Conservation (phyloP, 1,284 basidiomycete species). For the Hymenochaete sp. region DNA sequence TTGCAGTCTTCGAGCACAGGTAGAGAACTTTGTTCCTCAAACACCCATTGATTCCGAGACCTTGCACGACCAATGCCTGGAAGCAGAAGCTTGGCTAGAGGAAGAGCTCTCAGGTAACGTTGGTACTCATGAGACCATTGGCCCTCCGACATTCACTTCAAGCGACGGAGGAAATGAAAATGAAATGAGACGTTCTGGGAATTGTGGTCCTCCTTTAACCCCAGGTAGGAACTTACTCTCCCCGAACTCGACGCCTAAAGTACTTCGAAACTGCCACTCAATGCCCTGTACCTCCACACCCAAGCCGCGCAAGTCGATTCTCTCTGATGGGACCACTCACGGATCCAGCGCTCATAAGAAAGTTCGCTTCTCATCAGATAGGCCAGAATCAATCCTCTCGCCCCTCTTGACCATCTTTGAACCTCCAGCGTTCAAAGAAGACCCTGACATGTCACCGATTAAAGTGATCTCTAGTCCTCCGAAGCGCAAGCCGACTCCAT, state of each 20-base stretch:
- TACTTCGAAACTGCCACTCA: not conserved
- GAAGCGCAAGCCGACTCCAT: conserved; percentile 8
- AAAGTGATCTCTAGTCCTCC: no score
- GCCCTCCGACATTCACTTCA: no score
- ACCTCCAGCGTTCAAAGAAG: not conserved
- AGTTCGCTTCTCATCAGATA: conserved; percentile 13
- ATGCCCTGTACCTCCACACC: not conserved
- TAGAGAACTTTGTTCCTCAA: conserved; percentile 7
- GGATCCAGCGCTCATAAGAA: conserved; percentile 7
- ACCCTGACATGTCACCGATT: not conserved
- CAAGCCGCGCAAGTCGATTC: conserved; percentile 8
- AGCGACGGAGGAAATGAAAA: no score
- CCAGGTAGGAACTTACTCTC: not conserved
- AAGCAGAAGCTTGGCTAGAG: conserved; percentile 15
- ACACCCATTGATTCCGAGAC: not conserved
- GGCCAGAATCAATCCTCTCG: conserved; percentile 4
- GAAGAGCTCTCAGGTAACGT: no score
- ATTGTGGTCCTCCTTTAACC: no score
- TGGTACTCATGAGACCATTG: no score
- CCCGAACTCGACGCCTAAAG: conserved; percentile 4
- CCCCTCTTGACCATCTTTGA: not conserved
- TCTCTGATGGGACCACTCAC: conserved; percentile 4
- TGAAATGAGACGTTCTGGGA: no score
- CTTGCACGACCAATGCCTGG: conserved; percentile 6
- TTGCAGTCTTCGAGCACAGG: conserved; percentile 12